These are phyloP conservation scores for Tulasnella sp. DNA, from an alignment of 768 basidiomycete species.

Conservation along the genomic window DNA sequence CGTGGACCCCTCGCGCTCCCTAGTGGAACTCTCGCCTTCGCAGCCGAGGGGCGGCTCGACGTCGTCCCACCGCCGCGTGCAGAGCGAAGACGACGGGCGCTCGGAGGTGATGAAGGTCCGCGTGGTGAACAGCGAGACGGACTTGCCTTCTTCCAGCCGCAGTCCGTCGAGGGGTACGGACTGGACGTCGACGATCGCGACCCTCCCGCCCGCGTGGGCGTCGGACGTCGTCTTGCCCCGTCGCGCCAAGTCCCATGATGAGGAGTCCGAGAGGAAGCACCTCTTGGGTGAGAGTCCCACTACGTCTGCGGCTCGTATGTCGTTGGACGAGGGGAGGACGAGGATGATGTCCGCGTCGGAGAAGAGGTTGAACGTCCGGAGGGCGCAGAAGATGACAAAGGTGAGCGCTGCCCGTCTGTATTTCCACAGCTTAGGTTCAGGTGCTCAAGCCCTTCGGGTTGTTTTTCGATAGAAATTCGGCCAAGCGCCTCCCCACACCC, in stretches of 20 bases:
- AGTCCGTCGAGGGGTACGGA: not conserved
- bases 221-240: not conserved
- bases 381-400: conserved; percentile 6
- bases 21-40: not conserved
- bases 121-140: not conserved
- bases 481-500: not conserved
- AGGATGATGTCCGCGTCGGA: not conserved
- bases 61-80: not conserved
- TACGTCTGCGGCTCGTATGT: not conserved
- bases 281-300: not conserved
- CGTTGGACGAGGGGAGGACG: not conserved
- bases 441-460: no score
- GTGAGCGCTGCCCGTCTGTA: not conserved
- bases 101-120: not conserved
- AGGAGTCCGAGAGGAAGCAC: not conserved
- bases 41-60: not conserved
- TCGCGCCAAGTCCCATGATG: not conserved
- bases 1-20: no score
- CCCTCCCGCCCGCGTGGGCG: not conserved
- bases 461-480: conserved; percentile 9
- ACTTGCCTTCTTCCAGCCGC: not conserved
- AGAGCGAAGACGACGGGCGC: not conserved
- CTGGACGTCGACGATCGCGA: not conserved
- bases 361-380: conserved; percentile 3
- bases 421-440: not conserved